phyloP scores from a whole-genome alignment of 768 basidiomycete genomes.

The Pluteus cervinus region DNA sequence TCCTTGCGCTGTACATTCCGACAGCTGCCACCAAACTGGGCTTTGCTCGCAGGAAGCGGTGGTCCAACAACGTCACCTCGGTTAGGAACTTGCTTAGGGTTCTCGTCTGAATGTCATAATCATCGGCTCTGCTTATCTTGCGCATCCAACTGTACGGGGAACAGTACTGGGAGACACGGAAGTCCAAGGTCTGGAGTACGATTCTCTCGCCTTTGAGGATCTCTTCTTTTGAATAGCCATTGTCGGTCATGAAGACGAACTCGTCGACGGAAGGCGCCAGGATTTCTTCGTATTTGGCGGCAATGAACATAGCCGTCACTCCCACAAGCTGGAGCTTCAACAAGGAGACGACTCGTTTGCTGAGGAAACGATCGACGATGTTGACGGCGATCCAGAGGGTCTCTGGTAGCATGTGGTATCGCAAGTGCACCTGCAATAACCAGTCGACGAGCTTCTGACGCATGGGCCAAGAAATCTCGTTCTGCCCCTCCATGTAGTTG shows the following conservation, averaged over 20 bases:
- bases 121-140: constrained; percentile 96
- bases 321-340: constrained; percentile 95
- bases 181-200: constrained; percentile 91
- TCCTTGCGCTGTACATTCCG: constrained; percentile 93
- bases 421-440: constrained; percentile 94
- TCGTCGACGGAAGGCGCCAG: constrained; percentile 96
- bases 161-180: constrained; percentile 94
- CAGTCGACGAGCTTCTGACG: constrained; percentile 96
- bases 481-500: constrained; percentile 91
- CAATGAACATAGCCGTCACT: constrained; percentile 98
- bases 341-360: constrained; percentile 79
- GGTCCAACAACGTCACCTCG: constrained; percentile 90
- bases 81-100: constrained; percentile 97
- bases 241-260: constrained; percentile 97
- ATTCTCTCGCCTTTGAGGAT: constrained; percentile 98
- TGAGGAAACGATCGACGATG: constrained; percentile 90
- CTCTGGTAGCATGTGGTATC: constrained; percentile 99
- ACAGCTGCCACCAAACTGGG: constrained; percentile 93
- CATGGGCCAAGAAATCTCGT: constrained; percentile 91
- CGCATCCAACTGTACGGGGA: constrained; percentile 99
- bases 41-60: constrained; percentile 89
- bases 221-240: constrained; percentile 90
- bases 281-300: constrained; percentile 99
- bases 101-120: constrained; percentile 96
- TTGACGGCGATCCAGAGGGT: constrained; percentile 99